Base-by-base conservation (phyloP, 768 basidiomycete genomes). In the Inosperma sp. region DNA sequence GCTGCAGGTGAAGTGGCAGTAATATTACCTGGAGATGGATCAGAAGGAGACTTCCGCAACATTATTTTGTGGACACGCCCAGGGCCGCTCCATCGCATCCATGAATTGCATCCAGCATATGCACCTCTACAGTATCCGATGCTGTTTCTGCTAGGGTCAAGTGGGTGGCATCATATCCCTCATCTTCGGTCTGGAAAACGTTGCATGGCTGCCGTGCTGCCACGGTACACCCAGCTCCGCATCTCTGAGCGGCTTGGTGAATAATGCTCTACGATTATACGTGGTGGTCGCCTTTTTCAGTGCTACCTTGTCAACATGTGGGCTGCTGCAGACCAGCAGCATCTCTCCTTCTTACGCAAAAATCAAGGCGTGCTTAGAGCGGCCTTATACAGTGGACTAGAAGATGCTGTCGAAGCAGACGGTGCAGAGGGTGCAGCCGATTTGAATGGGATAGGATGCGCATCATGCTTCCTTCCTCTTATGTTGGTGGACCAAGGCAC, bases 261-360 rank as follows among this genome's bases (percentile, higher is more conserved):
- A 52, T 57, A 48, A n/a, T n/a, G n/a, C 17, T 26, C n/a, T 13
- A 13, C 17, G 13, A 17, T 54, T 29, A 19, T 57, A 1, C 53
- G 22, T 6, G 49, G 49, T 21, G 12, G 50, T 19, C 36, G 62
- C 8, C 61, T 78, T 0, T 67, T 76, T 27, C 70, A 73, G 47
- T 66, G 73, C 39, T 69, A 68, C 30, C 27, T 72, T 19, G 66
- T 68, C n/a, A n/a, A n/a, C n/a, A n/a, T n/a, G n/a, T n/a, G n/a
- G n/a, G n/a, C n/a, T n/a, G n/a, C n/a, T n/a, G n/a, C n/a, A n/a
- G n/a, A n/a, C n/a, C n/a, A n/a, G n/a, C n/a, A n/a, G n/a, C n/a
- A n/a, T n/a, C n/a, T n/a, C n/a, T n/a, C n/a, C n/a, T n/a, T n/a
- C n/a, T n/a, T n/a, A n/a, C n/a, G n/a, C n/a, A n/a, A n/a, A n/a